Evolutionary conservation across 208 protist genomes (phyloP), one percentile per base, ranked within the genome.

Genomic region (Acanthamoeba rhysodes): DNA sequence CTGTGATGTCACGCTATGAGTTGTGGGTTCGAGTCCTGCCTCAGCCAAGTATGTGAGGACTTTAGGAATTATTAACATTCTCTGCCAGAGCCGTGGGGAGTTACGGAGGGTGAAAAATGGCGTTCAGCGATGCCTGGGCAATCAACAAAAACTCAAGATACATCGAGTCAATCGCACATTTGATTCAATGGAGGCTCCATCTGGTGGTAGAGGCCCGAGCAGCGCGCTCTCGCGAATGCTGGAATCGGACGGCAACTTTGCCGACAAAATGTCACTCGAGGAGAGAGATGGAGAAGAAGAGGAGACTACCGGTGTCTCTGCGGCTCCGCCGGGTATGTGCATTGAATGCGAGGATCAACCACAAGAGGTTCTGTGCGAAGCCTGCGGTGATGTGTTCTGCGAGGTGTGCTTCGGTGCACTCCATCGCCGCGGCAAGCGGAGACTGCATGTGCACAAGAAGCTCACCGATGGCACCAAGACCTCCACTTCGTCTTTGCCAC

Each of bases 341-440:
- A 53, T 84, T 20, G 96, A 97, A 50, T 97, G 94, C 64, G 95
- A 90, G 32, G 96, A 97, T 80, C 80, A 96, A 91, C 94, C 94
- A n/a, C 34, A 92, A 27, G 57, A 70, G 4, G 84, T 96, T 34
- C 20, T 48, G 59, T 97, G 95, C 57, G 27, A 95, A 29, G 27
- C 34, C 20, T 96, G 95, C 80, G 20, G 76, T 34, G 95, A 97
- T 62, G 78, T 85, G 22, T 70, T 96, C 10, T 96, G 95, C 88
- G 53, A 87, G 37, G 82, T 97, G 32, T 96, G 95, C 84, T 94
- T 90, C 53, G 45, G 57, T 78, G 53, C 88, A 55, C 37, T 95
- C 16, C 95, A 96, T 74, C 74, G 95, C 70, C 76, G 80, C 64
- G 95, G 94, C 45, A 93, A 93, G 59, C 90, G 95, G 34, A 68